These are phyloP conservation scores for Ajuga chamaepitys DNA, from an alignment of 257 asterid species.

Conservation along the genomic window DNA sequence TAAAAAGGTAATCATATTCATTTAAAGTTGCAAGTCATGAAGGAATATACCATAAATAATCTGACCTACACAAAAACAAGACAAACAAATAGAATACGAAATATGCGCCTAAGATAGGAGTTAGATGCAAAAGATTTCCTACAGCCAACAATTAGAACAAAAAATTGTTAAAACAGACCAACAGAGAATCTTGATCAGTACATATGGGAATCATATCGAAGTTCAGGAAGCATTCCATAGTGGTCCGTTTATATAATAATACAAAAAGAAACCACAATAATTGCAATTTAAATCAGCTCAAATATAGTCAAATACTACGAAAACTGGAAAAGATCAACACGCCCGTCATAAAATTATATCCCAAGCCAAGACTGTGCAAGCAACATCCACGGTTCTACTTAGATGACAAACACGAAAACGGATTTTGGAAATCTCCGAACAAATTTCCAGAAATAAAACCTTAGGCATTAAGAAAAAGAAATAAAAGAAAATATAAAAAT, in stretches of 20 bases:
- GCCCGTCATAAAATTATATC: not conserved
- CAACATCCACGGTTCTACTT: not conserved
- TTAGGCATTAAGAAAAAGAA: not conserved
- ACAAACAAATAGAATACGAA: not conserved
- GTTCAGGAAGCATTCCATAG: not conserved
- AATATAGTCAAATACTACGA: not conserved
- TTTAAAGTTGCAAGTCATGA: not conserved
- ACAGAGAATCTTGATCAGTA: not conserved
- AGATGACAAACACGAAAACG: not conserved
- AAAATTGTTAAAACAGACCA: not conserved
- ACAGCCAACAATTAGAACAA: not conserved
- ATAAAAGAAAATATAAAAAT: not conserved
- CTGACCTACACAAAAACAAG: not conserved
- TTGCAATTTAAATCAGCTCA: not conserved
- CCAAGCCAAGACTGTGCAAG: not conserved
- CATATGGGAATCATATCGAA: not conserved
- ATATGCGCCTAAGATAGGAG: not conserved
- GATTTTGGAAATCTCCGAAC: not conserved
- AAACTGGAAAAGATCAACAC: not conserved
- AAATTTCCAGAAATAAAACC: not conserved
- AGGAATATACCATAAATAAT: not conserved
- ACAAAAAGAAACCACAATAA: not conserved
- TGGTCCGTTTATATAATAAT: not conserved
- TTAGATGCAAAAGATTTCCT: not conserved
- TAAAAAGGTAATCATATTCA: not conserved